Conservation (phyloP, 169 alveolate species). For the Plasmodium relictum region DNA sequence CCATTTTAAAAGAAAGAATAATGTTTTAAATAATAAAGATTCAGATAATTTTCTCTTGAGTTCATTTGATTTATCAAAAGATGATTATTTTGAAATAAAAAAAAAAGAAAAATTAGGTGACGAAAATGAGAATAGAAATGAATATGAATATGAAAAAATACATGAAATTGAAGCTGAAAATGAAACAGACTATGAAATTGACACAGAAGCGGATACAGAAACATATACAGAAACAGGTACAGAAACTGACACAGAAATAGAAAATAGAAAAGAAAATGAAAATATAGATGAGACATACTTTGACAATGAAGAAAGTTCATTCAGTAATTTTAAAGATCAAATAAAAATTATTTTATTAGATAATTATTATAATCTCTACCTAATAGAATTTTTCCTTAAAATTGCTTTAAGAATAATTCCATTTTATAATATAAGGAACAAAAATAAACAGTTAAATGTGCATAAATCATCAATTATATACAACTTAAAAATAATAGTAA, state of each 20-base stretch:
- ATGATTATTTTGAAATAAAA: slow-evolving; percentile 40
- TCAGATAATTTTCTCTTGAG: too few species aligned
- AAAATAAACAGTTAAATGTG: slow-evolving; percentile 11
- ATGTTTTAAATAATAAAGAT: background rate
- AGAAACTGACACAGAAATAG: slow-evolving; percentile 26
- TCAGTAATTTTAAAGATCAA: slow-evolving; percentile 10
- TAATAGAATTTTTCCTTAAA: slow-evolving; percentile 66
- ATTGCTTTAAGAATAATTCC: slow-evolving; percentile 68
- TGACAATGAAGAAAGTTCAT: slow-evolving; percentile 7
- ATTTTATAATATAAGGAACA: slow-evolving; percentile 33
- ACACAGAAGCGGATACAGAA: slow-evolving; percentile 31
- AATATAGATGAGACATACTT: background rate
- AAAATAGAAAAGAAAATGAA: background rate
- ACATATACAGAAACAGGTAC: slow-evolving; percentile 36
- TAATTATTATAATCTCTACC: slow-evolving; percentile 52
- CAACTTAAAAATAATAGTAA: slow-evolving; percentile 46
- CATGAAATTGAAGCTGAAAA: slow-evolving; percentile 9
- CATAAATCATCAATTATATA: slow-evolving; percentile 46
- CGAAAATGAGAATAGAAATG: slow-evolving; percentile 9
- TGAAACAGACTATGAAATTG: slow-evolving; percentile 48
- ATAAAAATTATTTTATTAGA: slow-evolving; percentile 55
- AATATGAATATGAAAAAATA: background rate
- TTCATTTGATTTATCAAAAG: slow-evolving; percentile 1
- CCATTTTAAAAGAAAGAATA: slow-evolving; percentile 7
- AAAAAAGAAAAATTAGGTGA: background rate